These are phyloP conservation scores for Chlamydomonas asymmetrica DNA, from an alignment of 139 green algal species.

Conservation along the genomic window DNA sequence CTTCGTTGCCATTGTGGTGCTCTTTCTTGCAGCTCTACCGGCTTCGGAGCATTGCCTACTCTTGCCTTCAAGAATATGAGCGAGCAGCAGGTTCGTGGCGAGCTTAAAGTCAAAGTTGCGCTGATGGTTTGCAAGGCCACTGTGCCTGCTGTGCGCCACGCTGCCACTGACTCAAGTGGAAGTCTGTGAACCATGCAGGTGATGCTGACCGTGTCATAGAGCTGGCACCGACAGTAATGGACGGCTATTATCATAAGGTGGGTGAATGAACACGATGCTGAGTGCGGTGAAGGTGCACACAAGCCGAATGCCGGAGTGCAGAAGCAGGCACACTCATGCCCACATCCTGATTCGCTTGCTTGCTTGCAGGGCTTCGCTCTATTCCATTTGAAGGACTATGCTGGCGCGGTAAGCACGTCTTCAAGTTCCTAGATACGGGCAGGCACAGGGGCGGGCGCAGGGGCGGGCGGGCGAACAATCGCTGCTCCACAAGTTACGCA, in stretches of 20 bases:
- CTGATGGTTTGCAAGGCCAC: no score
- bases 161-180: no score
- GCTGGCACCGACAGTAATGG: constrained; percentile 49
- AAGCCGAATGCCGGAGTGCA: no score
- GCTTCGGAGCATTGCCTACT: constrained; percentile 39
- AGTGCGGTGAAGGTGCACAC: no score
- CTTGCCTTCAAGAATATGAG: constrained; percentile 38
- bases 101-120: no score
- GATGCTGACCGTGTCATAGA: constrained; percentile 46
- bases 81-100: constrained; percentile 3
- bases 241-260: constrained; percentile 14
- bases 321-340: neutral
- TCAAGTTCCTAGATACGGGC: no score
- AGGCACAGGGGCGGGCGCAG: no score
- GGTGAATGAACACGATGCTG: neutral
- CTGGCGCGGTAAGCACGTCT: constrained; percentile 35
- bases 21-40: constrained; percentile 39
- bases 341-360: neutral
- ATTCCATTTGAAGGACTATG: constrained; percentile 51
- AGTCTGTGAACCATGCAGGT: constrained; percentile 9
- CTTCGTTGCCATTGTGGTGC: neutral
- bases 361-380: constrained; percentile 35
- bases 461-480: no score
- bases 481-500: no score
- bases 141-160: no score